A percentile compares a stretch with the other conserved stretches of the same genome.
Evolutionary conservation across 2,329 filamentous ascomycete species (phyloP).

Genomic region (Colletotrichum coccodes): DNA sequence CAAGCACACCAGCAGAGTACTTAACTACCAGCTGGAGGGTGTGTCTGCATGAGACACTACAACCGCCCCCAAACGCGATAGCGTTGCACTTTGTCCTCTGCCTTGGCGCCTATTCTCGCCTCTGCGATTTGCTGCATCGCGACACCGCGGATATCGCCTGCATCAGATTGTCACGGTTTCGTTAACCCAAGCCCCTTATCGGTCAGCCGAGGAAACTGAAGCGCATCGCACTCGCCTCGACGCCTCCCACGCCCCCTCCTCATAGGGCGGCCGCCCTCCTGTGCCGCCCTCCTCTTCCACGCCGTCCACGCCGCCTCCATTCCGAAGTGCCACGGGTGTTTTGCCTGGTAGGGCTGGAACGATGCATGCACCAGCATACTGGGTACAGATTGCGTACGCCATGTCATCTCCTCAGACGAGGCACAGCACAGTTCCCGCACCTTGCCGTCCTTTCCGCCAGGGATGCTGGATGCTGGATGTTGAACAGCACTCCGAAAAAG

Average conservation of each 20-base stretch:
- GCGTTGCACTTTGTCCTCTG: slow-evolving; percentile 2
- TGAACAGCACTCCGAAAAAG: neutral
- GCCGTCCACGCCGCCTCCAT: neutral
- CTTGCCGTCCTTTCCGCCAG: neutral
- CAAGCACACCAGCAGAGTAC: neutral
- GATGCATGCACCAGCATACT: neutral
- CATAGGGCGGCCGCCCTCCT: neutral
- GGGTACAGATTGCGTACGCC: neutral
- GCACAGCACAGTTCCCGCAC: neutral
- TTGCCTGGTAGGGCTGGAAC: slow-evolving; percentile 26
- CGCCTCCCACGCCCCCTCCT: neutral
- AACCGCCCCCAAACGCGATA: slow-evolving; percentile 7
- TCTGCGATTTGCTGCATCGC: neutral
- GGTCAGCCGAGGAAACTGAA: neutral
- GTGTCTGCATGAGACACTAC: neutral
- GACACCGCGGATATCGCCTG: neutral
- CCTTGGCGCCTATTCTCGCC: neutral
- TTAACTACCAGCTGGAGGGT: neutral
- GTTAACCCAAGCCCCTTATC: neutral
- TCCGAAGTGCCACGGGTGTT: neutral
- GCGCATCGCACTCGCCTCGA: neutral
- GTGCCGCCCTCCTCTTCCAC: neutral
- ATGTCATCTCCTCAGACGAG: neutral
- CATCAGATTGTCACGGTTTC: neutral
- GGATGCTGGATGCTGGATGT: neutral